A percentile compares a stretch with the other conserved stretches of the same genome.
These are phyloP conservation scores for Moniliella sp. DNA, from an alignment of 1,284 basidiomycete genomes.

Conservation along the genomic window DNA sequence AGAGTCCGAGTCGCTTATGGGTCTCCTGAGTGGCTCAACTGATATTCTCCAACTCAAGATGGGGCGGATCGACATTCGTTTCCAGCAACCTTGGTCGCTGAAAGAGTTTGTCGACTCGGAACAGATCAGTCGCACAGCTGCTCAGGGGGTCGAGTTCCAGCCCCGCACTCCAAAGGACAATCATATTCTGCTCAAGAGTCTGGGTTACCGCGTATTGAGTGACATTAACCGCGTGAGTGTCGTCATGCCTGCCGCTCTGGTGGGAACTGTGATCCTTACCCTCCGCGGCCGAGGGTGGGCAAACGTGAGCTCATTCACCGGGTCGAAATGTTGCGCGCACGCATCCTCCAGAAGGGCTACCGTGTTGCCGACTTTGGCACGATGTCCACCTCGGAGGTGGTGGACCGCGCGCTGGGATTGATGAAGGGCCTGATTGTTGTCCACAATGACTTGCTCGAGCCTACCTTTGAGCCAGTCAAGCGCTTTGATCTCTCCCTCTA, in stretches of 20 bases:
- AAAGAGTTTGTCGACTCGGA: constrained; percentile 29
- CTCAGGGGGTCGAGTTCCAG: constrained; percentile 15
- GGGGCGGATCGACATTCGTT: constrained; percentile 35
- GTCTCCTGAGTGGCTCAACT: constrained; percentile 26
- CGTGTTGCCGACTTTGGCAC: constrained; percentile 32
- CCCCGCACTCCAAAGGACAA: constrained; percentile 14
- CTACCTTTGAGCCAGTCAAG: constrained; percentile 28
- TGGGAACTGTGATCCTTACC: constrained; percentile 33
- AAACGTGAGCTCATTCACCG: constrained; percentile 28
- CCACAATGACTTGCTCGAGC: constrained; percentile 31
- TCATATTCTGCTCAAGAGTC: constrained; percentile 24
- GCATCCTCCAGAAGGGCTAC: constrained; percentile 30
- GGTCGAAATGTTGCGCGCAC: constrained; percentile 24
- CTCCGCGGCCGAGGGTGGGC: constrained; percentile 34
- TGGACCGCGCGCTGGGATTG: constrained; percentile 26
- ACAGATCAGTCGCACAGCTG: constrained; percentile 10
- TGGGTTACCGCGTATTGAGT: constrained; percentile 32
- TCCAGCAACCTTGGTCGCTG: constrained; percentile 34
- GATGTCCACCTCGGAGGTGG: constrained; percentile 22
- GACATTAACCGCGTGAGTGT: constrained; percentile 35
- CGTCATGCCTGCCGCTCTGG: constrained; percentile 34
- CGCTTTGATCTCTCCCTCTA: constrained; percentile 21
- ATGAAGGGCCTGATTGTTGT: constrained; percentile 31
- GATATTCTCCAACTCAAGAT: constrained; percentile 31
- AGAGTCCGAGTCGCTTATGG: constrained; percentile 34